phyloP scores from a whole-genome alignment of 345 rosid species.

The Eucalyptus brandiana region DNA sequence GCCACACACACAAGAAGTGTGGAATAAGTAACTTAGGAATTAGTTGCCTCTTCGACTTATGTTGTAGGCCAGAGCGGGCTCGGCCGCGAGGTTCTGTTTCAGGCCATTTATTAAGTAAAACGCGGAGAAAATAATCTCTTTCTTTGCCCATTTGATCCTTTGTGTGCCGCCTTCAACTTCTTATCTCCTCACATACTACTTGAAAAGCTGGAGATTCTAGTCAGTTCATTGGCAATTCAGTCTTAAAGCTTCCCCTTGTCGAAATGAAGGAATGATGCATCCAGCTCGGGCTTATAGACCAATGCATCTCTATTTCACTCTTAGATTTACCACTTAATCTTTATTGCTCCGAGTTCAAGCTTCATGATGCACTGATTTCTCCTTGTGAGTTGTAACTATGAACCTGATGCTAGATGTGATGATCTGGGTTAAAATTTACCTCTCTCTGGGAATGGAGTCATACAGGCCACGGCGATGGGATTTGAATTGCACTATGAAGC shows the following conservation, averaged over 20 bases:
- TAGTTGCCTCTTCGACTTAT: conserved; percentile 3
- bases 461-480: neutral
- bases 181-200: neutral
- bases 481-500: neutral
- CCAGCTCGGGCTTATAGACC: neutral
- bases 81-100: neutral
- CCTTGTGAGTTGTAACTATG: neutral
- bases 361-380: neutral
- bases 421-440: neutral
- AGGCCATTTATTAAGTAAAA: conserved; percentile 8
- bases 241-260: neutral
- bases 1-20: neutral
- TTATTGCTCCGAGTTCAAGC: neutral
- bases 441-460: neutral
- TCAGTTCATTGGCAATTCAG: neutral
- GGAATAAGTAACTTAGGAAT: conserved; percentile 24
- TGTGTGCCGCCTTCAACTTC: neutral
- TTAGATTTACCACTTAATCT: neutral
- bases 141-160: neutral
- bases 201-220: neutral
- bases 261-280: neutral
- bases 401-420: neutral
- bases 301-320: neutral
- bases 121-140: neutral
- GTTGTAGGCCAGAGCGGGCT: conserved; percentile 6